Conservation (phyloP, 2,329 filamentous ascomycete species). For the Epichloe brachyelytri region DNA sequence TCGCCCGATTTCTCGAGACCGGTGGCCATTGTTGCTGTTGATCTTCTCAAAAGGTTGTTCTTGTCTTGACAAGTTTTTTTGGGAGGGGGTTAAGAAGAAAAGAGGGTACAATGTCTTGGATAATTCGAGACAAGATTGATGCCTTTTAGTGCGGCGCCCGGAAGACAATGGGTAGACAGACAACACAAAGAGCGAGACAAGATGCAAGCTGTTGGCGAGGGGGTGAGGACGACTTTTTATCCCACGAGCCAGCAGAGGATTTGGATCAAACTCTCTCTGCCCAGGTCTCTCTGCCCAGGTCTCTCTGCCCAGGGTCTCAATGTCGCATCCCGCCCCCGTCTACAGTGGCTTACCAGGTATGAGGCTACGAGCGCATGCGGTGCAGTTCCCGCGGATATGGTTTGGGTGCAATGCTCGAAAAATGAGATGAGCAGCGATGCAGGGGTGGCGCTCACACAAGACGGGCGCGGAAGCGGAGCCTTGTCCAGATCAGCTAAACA, state of each 20-base stretch:
- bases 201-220: not conserved
- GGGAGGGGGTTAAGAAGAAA: not conserved
- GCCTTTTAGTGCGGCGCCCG: not conserved
- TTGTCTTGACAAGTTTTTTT: not conserved
- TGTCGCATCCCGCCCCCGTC: constrained; percentile 3
- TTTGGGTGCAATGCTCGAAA: not conserved
- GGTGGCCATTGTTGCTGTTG: constrained; percentile 2
- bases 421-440: not conserved
- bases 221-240: constrained; percentile 6
- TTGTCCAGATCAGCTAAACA: not conserved
- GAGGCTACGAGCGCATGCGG: not conserved
- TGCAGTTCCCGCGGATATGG: not conserved
- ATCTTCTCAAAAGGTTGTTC: not conserved
- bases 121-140: not conserved
- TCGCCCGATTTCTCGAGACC: constrained; percentile 9
- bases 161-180: constrained; percentile 3
- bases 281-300: not conserved
- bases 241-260: constrained; percentile 2
- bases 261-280: constrained; percentile 1
- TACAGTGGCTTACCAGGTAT: not conserved
- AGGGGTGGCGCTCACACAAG: constrained; percentile 1
- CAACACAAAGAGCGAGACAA: not conserved
- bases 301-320: not conserved
- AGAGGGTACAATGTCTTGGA: not conserved
- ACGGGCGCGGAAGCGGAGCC: not conserved